Evolutionary conservation across 352 stramenopile genomes (phyloP).

Genomic region (Pelagophyceae sp.): DNA sequence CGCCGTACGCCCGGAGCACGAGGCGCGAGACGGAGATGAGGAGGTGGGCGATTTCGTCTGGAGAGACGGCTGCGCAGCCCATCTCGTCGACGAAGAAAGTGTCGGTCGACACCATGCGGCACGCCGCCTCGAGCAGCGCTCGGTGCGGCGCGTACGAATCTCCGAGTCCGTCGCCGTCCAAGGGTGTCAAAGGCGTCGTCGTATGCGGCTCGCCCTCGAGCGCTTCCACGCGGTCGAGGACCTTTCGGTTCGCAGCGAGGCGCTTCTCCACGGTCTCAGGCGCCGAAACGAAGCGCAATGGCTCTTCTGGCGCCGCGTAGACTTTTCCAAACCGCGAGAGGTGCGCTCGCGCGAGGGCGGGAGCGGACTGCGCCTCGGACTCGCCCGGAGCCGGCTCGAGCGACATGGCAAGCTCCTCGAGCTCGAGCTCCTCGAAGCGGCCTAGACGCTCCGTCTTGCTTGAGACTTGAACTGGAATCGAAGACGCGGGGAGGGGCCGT

Average conservation of each 20-base stretch:
- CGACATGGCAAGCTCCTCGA: neutral
- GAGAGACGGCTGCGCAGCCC: too few species aligned
- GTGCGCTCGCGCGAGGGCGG: neutral
- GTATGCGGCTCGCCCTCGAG: too few species aligned
- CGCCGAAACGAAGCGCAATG: neutral
- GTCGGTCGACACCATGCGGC: neutral
- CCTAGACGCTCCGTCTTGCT: too few species aligned
- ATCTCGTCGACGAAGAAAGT: neutral
- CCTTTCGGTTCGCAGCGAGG: neutral
- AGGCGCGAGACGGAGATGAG: neutral
- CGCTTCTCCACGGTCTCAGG: neutral
- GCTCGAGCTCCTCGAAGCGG: constrained; percentile 1
- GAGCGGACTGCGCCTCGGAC: neutral
- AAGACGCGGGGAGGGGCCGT: neutral
- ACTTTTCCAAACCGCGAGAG: neutral
- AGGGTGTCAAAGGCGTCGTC: too few species aligned
- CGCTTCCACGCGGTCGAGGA: neutral
- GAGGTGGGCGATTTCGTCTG: too few species aligned
- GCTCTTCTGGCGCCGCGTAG: neutral
- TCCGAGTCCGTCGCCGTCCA: too few species aligned
- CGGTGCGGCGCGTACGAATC: neutral
- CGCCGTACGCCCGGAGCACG: neutral
- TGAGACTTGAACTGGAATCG: too few species aligned
- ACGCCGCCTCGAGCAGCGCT: neutral
- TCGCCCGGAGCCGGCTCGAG: neutral